Evolutionary conservation across 345 rosid species (phyloP).

Genomic region (Gossypium rotundifolium): DNA sequence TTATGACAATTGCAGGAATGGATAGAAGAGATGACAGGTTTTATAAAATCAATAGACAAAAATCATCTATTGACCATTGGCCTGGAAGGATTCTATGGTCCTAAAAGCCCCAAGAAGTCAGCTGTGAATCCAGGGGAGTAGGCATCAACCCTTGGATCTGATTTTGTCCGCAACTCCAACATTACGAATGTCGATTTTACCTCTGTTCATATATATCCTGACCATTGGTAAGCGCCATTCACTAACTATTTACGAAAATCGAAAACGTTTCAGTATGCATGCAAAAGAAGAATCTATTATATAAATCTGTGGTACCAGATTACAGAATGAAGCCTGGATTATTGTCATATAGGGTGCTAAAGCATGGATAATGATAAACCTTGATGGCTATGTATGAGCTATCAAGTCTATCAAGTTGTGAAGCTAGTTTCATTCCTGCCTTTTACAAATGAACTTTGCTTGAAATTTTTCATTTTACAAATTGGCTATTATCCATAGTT

Average conservation of each 20-base stretch:
- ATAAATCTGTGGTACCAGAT: not conserved
- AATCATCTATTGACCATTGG: conserved; percentile 87
- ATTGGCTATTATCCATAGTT: not conserved
- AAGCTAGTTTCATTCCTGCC: not conserved
- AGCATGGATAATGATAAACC: not conserved
- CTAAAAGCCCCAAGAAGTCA: conserved; percentile 61
- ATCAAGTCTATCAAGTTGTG: not conserved
- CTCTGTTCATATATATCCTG: conserved; percentile 91
- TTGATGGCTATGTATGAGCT: not conserved
- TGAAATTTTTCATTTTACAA: not conserved
- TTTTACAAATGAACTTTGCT: not conserved
- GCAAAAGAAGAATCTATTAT: not conserved
- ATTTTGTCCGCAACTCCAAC: conserved; percentile 69
- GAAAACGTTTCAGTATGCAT: not conserved
- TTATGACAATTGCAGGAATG: conserved; percentile 50
- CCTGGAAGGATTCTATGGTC: conserved; percentile 93
- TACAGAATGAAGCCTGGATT: not conserved
- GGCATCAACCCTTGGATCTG: conserved; percentile 87
- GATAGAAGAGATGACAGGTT: conserved; percentile 83
- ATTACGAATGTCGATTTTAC: conserved; percentile 62
- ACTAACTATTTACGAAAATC: not conserved
- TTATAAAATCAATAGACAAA: conserved; percentile 73
- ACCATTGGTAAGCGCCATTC: conserved; percentile 59
- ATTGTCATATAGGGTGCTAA: not conserved
- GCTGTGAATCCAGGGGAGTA: conserved; percentile 73